Evolutionary conservation across 75 land plant species (phyloP), one percentile per base, ranked within the genome.

Genomic region (Adiantum capillusveneris): DNA sequence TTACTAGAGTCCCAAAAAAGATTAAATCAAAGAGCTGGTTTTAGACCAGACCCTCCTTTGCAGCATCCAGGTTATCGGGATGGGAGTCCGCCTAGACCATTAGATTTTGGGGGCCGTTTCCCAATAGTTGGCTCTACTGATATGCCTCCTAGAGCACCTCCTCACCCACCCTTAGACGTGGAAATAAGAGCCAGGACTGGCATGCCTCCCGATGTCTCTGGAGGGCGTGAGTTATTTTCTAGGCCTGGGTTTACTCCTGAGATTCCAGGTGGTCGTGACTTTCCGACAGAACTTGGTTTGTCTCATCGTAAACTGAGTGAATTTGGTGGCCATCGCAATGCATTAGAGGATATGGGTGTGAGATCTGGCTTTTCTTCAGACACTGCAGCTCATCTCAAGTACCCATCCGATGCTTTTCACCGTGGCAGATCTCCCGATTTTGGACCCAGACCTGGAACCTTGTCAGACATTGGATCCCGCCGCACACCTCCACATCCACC

Each of bases 91-190:
- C 9, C 53, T 28, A 62, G 66, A 22, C 43, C 78, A 50, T 64
- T 69, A 36, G 65, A 69, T 36, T 31, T 59, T 14, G 57, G 72
- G 30, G 72, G 71, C 25, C 60, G 63, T 11, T 56, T 63, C 45
- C 60, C 42, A 57, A 26, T 59, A 31, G 18, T n/a, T 26, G 39
- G 42, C 12, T 24, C 65, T 16, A 29, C 39, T 36, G 41, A 55
- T 20, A 17, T 53, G 53, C 29, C 57, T 39, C 56, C 28, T 64
- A 59, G 54, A 30, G 67, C 54, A 0, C 54, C 25, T n/a, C 39
- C 30, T 5, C 52, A 37, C 49, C 61, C 41, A 29, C 55, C 64
- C 24, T 21, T 44, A 20, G 71, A 57, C 18, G 41, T 44, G 24
- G 63, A 62, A 56, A 63, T 60, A 28, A 31, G 68, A 42, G 13